Base-by-base conservation (phyloP, 2,329 filamentous ascomycete species). In the Helotiales sp. region DNA sequence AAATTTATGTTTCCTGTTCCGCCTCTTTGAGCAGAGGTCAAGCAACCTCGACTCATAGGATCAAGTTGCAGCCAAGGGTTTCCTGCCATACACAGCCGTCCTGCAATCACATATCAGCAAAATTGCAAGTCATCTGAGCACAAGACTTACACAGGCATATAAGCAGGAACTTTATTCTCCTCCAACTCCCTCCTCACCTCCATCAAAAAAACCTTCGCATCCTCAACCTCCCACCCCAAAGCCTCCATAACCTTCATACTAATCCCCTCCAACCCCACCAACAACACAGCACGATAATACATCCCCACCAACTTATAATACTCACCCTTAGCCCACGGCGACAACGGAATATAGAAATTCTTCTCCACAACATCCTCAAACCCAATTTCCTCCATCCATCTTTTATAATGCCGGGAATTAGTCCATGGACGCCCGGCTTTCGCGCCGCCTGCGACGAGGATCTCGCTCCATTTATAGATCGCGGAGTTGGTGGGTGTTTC, bases 321-420 rank as follows among this genome's bases (percentile, higher is more conserved):
- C 29, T 60, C 47, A 3, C 66, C 68, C 15, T 61, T 64, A 1
- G 68, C 42, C 68, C 67, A 70, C 3, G 63, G 22, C 48, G 52
- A 63, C 15, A 61, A 49, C 3, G 66, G 69, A 61, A 64, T 67
- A 52, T 63, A 64, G 33, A 69, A 69, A 6, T 31, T 50, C 42
- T 61, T 63, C 54, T 69, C 68, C 9, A 63, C 63, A 7, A 71
- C 58, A 17, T 69, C 54, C 38, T 62, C 62, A 31, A 69, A 66
- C 0, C 69, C 67, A 44, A 58, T 54, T 51, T 67, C 65, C 44
- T 62, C 47, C 57, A 68, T 59, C 54, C 77, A 73, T 2, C 34
- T 47, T 44, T 60, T 61, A 27, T 62, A 64, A 44, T 57, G 59
- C 17, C 34, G 44, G 42, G 44, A 53, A 31, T 66, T 67, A 31